A percentile compares a stretch with the other conserved stretches of the same genome.
Conservation (phyloP, 352 stramenopile genomes). For the Phytopythium oedochilum region DNA sequence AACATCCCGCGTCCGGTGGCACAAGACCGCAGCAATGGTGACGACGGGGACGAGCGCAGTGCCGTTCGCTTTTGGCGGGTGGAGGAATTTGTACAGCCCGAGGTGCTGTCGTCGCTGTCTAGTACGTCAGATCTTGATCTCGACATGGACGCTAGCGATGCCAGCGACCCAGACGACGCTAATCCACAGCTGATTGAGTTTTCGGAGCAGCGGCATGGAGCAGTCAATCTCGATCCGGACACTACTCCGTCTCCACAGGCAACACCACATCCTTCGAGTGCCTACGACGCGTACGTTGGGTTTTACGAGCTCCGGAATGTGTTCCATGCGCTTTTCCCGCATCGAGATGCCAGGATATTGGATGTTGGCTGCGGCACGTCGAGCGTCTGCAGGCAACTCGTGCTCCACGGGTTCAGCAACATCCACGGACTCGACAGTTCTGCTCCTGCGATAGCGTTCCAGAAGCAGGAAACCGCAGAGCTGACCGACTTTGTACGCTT, state of each 20-base stretch:
- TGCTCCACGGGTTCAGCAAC: slow-evolving; percentile 2
- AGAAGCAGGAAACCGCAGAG: neutral
- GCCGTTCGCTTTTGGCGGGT: neutral
- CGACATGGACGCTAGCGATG: neutral
- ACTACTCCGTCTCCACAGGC: no score
- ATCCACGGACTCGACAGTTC: slow-evolving; percentile 1
- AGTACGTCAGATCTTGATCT: neutral
- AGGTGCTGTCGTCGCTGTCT: slow-evolving; percentile 1
- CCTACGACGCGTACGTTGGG: neutral
- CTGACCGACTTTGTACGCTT: neutral
- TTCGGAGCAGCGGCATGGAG: neutral
- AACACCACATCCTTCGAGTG: no score
- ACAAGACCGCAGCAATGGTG: neutral
- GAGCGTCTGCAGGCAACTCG: slow-evolving; percentile 1
- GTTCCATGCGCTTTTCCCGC: neutral
- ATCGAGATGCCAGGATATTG: slow-evolving; percentile 1
- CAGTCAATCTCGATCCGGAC: no score
- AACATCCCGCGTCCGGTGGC: neutral
- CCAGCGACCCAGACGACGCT: no score
- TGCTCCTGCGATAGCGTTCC: neutral
- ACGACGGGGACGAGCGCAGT: neutral
- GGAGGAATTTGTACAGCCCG: neutral
- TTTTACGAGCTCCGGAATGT: neutral
- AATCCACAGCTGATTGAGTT: neutral
- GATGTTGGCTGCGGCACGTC: slow-evolving; percentile 5